Evolutionary conservation across 2,329 filamentous ascomycete genomes (phyloP), one percentile per base, ranked within the genome.

Genomic region (Botrytis medusae): DNA sequence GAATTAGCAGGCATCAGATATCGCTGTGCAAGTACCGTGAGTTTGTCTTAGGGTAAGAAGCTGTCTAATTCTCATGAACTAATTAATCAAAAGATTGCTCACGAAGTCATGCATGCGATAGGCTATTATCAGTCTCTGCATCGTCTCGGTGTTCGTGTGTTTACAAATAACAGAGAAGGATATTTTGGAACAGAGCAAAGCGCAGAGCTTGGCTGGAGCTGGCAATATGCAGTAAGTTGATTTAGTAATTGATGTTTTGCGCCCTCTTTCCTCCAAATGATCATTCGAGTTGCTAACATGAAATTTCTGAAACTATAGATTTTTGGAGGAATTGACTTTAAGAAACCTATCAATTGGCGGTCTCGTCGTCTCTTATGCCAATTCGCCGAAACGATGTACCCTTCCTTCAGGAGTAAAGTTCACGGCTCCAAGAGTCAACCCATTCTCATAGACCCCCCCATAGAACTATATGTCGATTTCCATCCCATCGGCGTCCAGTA

Each of bases 41-140:
- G 65, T 68, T 42, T 37, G 8, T 57, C 6, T 32, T 14, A 2
- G 1, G 8, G 9, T 10, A 37, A 37, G 9, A 22, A 0, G 16
- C 1, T 32, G 22, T 32, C 18, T 42, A 32, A 9, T 42, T 37
- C 14, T 32, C 10, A 22, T 7, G 14, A 57, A 32, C n/a, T 68
- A 68, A 68, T 42, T 25, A 12, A 4, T 57, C 25, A 9, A 25
- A 29, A 68, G 65, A 54, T 68, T 54, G 25, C 48, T 6, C 65
- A 68, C 54, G 65, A 68, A 68, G 16, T 68, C 8, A 68, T 68
- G 48, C 65, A 68, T 68, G 65, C 65, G 3, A 68, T 68, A 57
- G 34, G 25, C 25, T 68, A 57, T 68, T 68, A 68, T n/a, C 65
- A 68, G 14, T 37, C 48, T 22, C 65, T 68, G n/a, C 48, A 32